Percentiles rank a stretch among this genome's conserved stretches.
Conservation (phyloP, 1,139 yeast genomes). For the Pneumocystis wakefieldiae region DNA sequence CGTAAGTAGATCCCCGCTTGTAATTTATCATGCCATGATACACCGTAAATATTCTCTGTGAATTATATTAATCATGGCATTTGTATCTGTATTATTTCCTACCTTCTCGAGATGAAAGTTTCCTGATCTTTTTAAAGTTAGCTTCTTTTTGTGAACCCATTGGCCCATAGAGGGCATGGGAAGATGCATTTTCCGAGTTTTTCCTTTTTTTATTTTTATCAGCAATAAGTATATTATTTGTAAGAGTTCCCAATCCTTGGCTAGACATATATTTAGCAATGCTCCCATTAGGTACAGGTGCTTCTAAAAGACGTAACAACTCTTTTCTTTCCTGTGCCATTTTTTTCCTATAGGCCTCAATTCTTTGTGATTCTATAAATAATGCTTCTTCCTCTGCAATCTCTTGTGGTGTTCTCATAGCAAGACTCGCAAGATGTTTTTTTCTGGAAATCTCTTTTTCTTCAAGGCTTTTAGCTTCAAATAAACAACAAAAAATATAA, state of each 20-base stretch:
- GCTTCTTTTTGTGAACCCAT: slow-evolving; percentile 12
- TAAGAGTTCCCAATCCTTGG: slow-evolving; percentile 77
- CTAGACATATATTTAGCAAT: slow-evolving; percentile 69
- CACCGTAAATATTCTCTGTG: slow-evolving; percentile 63
- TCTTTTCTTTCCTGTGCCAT: slow-evolving; percentile 74
- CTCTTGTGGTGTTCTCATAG: slow-evolving; percentile 84
- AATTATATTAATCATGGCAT: slow-evolving; percentile 19
- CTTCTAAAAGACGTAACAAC: slow-evolving; percentile 61
- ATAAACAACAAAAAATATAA: background rate
- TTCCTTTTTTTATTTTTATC: slow-evolving; percentile 55
- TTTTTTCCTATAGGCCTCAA: slow-evolving; percentile 84
- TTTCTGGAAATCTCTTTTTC: slow-evolving; percentile 64
- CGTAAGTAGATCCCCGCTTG: slow-evolving; percentile 69
- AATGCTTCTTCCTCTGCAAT: slow-evolving; percentile 94
- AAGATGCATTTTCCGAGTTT: slow-evolving; percentile 6
- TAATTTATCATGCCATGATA: slow-evolving; percentile 67
- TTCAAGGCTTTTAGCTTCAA: background rate
- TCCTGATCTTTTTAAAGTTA: slow-evolving; percentile 29
- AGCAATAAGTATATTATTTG: slow-evolving; percentile 60
- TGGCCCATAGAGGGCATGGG: slow-evolving; percentile 5
- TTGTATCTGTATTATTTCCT: background rate
- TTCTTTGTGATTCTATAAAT: slow-evolving; percentile 80
- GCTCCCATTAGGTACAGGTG: slow-evolving; percentile 71
- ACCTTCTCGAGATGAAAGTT: slow-evolving; percentile 49
- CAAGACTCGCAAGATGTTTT: slow-evolving; percentile 56